Base-by-base conservation (phyloP, 1,284 basidiomycete species). In the Apiotrichum porosum region DNA sequence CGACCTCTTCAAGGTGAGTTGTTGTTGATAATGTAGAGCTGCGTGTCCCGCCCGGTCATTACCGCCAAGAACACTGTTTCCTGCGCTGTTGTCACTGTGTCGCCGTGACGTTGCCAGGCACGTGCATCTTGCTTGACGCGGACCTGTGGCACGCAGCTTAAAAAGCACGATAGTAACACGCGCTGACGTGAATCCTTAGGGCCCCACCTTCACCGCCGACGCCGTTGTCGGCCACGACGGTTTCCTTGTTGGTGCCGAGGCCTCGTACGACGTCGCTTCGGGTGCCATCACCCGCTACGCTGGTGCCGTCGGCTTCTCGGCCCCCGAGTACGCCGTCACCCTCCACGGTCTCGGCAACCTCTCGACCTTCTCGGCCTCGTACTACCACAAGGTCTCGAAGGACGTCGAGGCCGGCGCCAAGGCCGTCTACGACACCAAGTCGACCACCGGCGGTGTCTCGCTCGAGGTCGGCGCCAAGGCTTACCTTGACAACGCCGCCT, bases 331-430 rank as follows among this genome's bases (percentile, higher is more conserved):
- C 78, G 89, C 92, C 59, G 83, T 97, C 74, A 92, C 94, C 64
- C 67, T 97, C 54, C 92, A 97, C 77, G 91, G 86, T 58, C 83
- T 97, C 68, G 86, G 89, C 79, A 97, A 97, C 83, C 77, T 97
- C 73, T 87, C 85, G 69, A 85, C 85, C 68, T 97, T 92, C 81
- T 81, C 86, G 54, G 95, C 94, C 62, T 90, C 86, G 75, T 98
- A 97, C 83, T 98, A 97, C 81, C 95, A 99, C 83, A 88, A 88
- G 64, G 93, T 98, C 71, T 72, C 68, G 54, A 73, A 76, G 63
- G 93, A 97, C 71, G 91, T 97, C 54, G 94, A 99, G 80, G 95
- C 92, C 58, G 93, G 92, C 74, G 94, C 93, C 65, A 93, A 93
- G 81, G 91, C 94, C 47, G 83, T 94, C 73, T 98, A 95, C 77